Conservation (phyloP, 306 rosid genomes). For the Hylodesmum podocarpum region DNA sequence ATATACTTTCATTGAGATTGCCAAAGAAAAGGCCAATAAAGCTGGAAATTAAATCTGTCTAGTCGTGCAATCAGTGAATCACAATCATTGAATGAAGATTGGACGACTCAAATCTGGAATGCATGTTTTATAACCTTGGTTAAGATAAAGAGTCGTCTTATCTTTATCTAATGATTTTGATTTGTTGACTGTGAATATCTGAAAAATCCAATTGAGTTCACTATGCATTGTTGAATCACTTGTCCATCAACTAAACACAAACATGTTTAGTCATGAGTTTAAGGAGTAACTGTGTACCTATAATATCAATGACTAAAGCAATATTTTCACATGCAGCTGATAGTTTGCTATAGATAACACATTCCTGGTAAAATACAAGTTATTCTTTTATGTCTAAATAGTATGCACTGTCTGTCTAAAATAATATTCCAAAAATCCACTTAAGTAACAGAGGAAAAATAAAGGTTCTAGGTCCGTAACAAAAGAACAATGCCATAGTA, state of each 20-base stretch:
- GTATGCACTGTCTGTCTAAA: neutral
- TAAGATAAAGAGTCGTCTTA: neutral
- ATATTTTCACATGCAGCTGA: neutral
- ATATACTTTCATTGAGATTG: conserved; percentile 23
- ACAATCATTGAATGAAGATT: neutral
- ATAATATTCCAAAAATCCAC: neutral
- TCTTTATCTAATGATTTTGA: neutral
- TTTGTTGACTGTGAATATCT: too few relatives aligned
- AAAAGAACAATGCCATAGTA: neutral
- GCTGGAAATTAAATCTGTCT: neutral
- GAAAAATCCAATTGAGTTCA: neutral
- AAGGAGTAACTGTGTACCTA: neutral
- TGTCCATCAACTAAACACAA: neutral
- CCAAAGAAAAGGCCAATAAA: neutral
- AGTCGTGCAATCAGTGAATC: neutral
- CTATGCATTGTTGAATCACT: neutral
- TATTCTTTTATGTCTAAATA: neutral
- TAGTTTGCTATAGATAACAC: neutral
- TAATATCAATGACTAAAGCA: neutral
- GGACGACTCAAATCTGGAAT: neutral
- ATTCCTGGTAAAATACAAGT: neutral
- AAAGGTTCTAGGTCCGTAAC: neutral
- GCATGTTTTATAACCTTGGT: too few relatives aligned
- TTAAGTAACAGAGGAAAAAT: neutral
- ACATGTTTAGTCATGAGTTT: neutral